Conservation (phyloP, 2,329 filamentous ascomycete genomes). For the Cytospora chrysosperma region DNA sequence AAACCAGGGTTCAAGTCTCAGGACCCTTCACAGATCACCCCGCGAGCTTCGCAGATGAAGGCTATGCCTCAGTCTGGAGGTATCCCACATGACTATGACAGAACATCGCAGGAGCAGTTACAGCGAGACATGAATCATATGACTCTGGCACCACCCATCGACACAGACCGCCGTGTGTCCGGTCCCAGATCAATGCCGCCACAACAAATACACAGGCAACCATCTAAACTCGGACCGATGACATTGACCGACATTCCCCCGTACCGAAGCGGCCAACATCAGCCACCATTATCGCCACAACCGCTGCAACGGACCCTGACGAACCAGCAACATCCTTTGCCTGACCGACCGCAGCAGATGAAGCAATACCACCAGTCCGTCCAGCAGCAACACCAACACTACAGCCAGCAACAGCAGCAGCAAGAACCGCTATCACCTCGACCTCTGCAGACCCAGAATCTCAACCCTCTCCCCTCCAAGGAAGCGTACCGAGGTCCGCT, state of each 20-base stretch:
- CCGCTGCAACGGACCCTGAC: constrained; percentile 23
- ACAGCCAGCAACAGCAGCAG: constrained; percentile 30
- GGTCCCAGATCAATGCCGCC: constrained; percentile 17
- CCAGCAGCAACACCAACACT: constrained; percentile 30
- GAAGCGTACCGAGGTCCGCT: constrained; percentile 14
- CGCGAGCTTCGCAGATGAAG: constrained; percentile 44
- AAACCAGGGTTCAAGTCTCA: constrained; percentile 39
- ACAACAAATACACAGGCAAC: constrained; percentile 32
- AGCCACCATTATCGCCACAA: constrained; percentile 25
- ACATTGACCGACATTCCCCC: constrained; percentile 56
- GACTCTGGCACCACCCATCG: constrained; percentile 45
- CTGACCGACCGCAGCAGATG: constrained; percentile 25
- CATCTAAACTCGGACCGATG: constrained; percentile 42
- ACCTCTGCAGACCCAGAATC: constrained; percentile 23
- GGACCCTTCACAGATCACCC: constrained; percentile 43
- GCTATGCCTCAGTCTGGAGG: constrained; percentile 48
- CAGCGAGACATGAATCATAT: constrained; percentile 60
- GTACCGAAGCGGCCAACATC: constrained; percentile 42
- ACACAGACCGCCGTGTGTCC: constrained; percentile 18
- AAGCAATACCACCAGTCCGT: constrained; percentile 28
- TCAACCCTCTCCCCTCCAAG: constrained; percentile 21
- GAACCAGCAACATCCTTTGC: constrained; percentile 26
- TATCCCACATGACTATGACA: constrained; percentile 60
- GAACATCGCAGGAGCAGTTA: constrained; percentile 60
- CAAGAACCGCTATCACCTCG: constrained; percentile 25